A percentile compares a stretch with the other conserved stretches of the same genome.
phyloP scores from a whole-genome alignment of 2,329 filamentous ascomycete genomes.

The Venturia pyrina region DNA sequence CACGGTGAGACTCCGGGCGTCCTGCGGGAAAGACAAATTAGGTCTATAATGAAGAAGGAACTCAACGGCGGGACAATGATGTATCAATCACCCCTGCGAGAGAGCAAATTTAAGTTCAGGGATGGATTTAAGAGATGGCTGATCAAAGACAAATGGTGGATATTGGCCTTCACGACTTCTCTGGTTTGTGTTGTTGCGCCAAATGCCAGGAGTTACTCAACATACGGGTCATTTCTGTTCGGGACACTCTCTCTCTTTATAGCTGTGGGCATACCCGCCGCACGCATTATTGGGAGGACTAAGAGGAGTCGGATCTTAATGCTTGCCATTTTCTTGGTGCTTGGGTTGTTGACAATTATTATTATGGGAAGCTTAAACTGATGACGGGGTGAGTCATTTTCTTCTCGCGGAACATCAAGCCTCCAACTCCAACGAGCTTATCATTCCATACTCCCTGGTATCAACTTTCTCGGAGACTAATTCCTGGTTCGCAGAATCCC shows the following conservation, averaged over 20 bases:
- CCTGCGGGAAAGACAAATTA: not conserved
- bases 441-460: too few relatives aligned
- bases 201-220: not conserved
- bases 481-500: too few relatives aligned
- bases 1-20: not conserved
- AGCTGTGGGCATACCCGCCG: not conserved
- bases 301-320: not conserved
- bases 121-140: not conserved
- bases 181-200: not conserved
- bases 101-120: not conserved
- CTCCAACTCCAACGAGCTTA: too few relatives aligned
- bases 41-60: not conserved
- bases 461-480: too few relatives aligned
- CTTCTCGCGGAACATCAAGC: too few relatives aligned
- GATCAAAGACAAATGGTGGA: not conserved
- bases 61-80: not conserved
- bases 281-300: not conserved
- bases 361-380: not conserved
- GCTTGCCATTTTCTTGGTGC: not conserved
- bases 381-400: too few relatives aligned
- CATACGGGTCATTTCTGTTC: not conserved
- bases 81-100: not conserved
- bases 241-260: not conserved
- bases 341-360: not conserved
- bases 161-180: not conserved